A percentile compares a stretch with the other conserved stretches of the same genome.
These are phyloP conservation scores for Hibiscus mutabilis DNA, from an alignment of 345 rosid species.

Conservation along the genomic window DNA sequence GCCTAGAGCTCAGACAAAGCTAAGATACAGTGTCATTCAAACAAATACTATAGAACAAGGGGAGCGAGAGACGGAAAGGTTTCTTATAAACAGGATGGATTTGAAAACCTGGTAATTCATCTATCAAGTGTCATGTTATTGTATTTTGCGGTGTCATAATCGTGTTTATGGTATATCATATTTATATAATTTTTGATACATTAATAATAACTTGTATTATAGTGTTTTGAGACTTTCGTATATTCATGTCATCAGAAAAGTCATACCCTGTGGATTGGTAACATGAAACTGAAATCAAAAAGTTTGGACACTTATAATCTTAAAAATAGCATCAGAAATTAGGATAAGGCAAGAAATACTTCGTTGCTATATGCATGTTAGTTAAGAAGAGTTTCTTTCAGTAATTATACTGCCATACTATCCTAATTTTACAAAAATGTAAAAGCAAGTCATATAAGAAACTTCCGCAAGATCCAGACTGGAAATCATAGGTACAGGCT, in stretches of 20 bases:
- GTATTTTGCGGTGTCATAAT: neutral
- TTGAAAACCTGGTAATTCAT: neutral
- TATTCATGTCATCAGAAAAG: neutral
- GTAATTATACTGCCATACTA: too few relatives aligned
- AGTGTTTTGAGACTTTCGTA: neutral
- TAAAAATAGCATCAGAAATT: neutral
- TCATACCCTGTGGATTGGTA: too few relatives aligned
- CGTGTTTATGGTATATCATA: neutral
- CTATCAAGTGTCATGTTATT: too few relatives aligned
- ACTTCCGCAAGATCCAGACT: too few relatives aligned
- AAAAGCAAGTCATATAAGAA: too few relatives aligned
- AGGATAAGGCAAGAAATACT: neutral
- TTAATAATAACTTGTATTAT: neutral
- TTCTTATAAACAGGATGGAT: neutral
- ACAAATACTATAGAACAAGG: neutral
- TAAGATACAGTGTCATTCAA: neutral
- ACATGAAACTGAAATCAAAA: too few relatives aligned
- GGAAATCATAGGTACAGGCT: neutral
- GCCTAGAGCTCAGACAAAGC: neutral
- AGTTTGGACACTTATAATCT: too few relatives aligned
- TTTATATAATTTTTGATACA: neutral
- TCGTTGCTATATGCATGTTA: too few relatives aligned
- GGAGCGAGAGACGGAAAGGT: neutral
- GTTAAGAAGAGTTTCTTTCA: too few relatives aligned
- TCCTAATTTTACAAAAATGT: too few relatives aligned